phyloP scores from a whole-genome alignment of 768 basidiomycete genomes.

The Tylopilus cervinicoccineus region DNA sequence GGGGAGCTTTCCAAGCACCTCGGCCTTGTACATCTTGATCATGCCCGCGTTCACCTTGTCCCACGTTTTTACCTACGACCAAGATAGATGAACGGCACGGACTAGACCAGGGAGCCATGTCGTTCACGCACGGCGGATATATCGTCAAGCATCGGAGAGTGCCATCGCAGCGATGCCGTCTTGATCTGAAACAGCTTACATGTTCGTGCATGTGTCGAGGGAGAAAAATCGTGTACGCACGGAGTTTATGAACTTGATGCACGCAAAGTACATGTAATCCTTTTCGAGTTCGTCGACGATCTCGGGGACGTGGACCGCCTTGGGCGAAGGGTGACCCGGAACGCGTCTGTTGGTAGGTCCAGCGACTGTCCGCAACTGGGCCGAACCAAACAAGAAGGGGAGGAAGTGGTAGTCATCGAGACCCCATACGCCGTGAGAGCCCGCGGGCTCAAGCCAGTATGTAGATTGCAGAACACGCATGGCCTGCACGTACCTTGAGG shows the following conservation, averaged over 20 bases:
- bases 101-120: not conserved
- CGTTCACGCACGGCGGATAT: constrained; percentile 69
- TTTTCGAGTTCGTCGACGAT: constrained; percentile 89
- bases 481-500: constrained; percentile 58
- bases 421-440: constrained; percentile 99
- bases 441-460: constrained; percentile 98
- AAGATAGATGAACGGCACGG: not conserved
- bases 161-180: constrained; percentile 93
- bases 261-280: constrained; percentile 96
- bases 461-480: constrained; percentile 88
- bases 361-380: constrained; percentile 48
- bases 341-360: constrained; percentile 9
- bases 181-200: constrained; percentile 60
- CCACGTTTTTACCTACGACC: constrained; percentile 75
- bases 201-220: not conserved
- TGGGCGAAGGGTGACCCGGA: constrained; percentile 78
- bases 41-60: constrained; percentile 95
- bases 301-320: constrained; percentile 88
- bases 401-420: constrained; percentile 96
- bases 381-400: constrained; percentile 84
- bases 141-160: constrained; percentile 98
- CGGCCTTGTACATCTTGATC: constrained; percentile 97
- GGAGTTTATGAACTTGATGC: constrained; percentile 94
- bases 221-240: constrained; percentile 39
- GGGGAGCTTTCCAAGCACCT: constrained; percentile 92